These are phyloP conservation scores for Auricularia heimuer DNA, from an alignment of 768 basidiomycete species.

Conservation along the genomic window DNA sequence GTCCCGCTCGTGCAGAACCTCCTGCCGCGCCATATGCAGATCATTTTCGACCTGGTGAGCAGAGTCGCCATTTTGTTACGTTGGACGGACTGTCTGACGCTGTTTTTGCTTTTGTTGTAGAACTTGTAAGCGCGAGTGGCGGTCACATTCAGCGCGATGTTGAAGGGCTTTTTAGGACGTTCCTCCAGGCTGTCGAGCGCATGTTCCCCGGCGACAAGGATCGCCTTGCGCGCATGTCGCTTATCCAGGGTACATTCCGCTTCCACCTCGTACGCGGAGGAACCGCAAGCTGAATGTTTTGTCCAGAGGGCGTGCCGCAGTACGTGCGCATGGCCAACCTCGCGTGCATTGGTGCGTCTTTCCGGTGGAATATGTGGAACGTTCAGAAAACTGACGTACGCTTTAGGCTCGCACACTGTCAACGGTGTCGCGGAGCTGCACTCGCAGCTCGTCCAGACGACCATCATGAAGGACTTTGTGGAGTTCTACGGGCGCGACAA, in stretches of 20 bases:
- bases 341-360: constrained; percentile 51
- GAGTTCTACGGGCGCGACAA: constrained; percentile 83
- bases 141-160: too few species aligned
- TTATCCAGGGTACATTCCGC: constrained; percentile 65
- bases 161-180: not conserved
- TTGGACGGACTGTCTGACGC: not conserved
- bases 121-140: not conserved
- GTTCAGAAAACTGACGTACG: constrained; percentile 4
- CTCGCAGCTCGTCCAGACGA: constrained; percentile 76
- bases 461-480: constrained; percentile 85
- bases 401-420: constrained; percentile 57
- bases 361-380: constrained; percentile 2
- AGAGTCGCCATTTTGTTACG: not conserved
- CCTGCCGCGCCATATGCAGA: constrained; percentile 83
- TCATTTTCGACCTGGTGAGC: constrained; percentile 77
- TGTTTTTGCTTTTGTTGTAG: not conserved
- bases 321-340: constrained; percentile 86
- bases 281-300: not conserved
- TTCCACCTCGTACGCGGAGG: not conserved
- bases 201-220: constrained; percentile 85
- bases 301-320: constrained; percentile 71
- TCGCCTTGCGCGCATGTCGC: constrained; percentile 71
- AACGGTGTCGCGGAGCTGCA: constrained; percentile 98
- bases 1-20: constrained; percentile 79
- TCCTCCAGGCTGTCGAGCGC: constrained; percentile 65